These are phyloP conservation scores for Lagenidium giganteum DNA, from an alignment of 352 stramenopile species.

Conservation along the genomic window DNA sequence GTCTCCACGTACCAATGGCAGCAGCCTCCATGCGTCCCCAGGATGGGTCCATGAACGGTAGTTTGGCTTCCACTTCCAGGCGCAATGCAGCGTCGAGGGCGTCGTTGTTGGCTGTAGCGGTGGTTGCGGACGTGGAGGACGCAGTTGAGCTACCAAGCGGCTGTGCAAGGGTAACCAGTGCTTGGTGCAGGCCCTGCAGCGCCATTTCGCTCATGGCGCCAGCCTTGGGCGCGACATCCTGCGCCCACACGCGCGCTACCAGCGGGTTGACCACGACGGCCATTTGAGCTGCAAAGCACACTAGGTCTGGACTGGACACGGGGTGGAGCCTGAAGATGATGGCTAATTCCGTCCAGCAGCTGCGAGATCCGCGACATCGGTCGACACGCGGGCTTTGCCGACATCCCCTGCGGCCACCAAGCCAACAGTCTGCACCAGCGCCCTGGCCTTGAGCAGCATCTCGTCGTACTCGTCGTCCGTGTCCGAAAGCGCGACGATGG, in stretches of 20 bases:
- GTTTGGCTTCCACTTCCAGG: slow-evolving; percentile 25
- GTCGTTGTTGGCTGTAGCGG: too few relatives aligned
- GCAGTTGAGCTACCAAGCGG: background rate
- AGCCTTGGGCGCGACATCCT: slow-evolving; percentile 2
- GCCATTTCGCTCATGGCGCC: too few relatives aligned
- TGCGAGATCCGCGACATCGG: too few relatives aligned
- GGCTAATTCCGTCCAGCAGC: too few relatives aligned
- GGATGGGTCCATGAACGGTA: slow-evolving; percentile 20
- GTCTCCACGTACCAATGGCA: slow-evolving; percentile 34
- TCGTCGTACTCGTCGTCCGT: slow-evolving; percentile 89
- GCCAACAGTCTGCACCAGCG: slow-evolving; percentile 43
- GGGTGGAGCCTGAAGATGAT: too few relatives aligned
- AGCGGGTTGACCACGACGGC: too few relatives aligned
- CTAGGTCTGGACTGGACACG: too few relatives aligned
- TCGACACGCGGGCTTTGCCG: slow-evolving; percentile 22
- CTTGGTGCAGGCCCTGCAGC: too few relatives aligned
- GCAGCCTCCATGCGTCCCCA: slow-evolving; percentile 39
- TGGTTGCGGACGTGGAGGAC: too few relatives aligned
- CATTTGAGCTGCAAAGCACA: too few relatives aligned
- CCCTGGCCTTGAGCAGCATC: slow-evolving; percentile 83
- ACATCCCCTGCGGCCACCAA: slow-evolving; percentile 36
- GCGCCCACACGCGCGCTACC: slow-evolving; percentile 8
- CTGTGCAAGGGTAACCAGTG: too few relatives aligned
- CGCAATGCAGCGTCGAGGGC: too few relatives aligned
- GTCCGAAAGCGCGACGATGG: slow-evolving; percentile 92